phyloP scores from a whole-genome alignment of 805 yeast species.

The Ogataea wickerhamii region DNA sequence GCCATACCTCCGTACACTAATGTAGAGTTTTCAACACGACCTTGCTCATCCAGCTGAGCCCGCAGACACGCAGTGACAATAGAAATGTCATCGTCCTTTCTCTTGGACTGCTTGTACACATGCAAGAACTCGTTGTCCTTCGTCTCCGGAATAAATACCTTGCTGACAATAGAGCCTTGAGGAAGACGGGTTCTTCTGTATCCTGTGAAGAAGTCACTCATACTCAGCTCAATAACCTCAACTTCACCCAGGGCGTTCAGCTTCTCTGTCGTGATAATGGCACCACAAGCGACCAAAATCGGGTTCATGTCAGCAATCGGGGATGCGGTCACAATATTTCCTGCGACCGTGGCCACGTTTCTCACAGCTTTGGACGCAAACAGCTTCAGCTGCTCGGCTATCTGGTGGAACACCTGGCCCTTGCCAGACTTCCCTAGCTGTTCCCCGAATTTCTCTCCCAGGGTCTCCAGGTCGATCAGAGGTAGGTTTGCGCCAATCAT shows the following conservation, averaged over 20 bases:
- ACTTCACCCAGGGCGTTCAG: slow-evolving; percentile 26
- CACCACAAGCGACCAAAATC: slow-evolving; percentile 40
- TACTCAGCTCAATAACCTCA: slow-evolving; percentile 25
- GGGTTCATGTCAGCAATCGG: slow-evolving; percentile 50
- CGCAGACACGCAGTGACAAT: slow-evolving; percentile 43
- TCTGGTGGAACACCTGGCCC: slow-evolving; percentile 36
- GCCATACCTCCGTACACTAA: slow-evolving; percentile 48
- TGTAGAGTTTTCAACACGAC: slow-evolving; percentile 29
- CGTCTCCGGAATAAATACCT: slow-evolving; percentile 40
- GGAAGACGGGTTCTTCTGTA: slow-evolving; percentile 41
- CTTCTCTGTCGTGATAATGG: slow-evolving; percentile 35
- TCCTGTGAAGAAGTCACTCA: slow-evolving; percentile 42
- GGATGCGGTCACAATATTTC: slow-evolving; percentile 47
- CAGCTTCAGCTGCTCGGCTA: slow-evolving; percentile 39
- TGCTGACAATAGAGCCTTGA: slow-evolving; percentile 33
- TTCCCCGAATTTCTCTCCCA: slow-evolving; percentile 30
- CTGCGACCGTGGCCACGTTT: slow-evolving; percentile 49
- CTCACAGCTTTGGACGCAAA: slow-evolving; percentile 49
- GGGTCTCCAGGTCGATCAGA: slow-evolving; percentile 36
- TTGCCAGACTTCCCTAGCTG: slow-evolving; percentile 20
- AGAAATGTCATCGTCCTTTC: slow-evolving; percentile 49
- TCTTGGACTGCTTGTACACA: slow-evolving; percentile 43
- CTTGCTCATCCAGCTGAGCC: slow-evolving; percentile 21
- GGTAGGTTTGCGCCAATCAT: slow-evolving; percentile 41
- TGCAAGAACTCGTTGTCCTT: slow-evolving; percentile 34